A percentile compares a stretch with the other conserved stretches of the same genome.
Evolutionary conservation across 1,139 yeast genomes (phyloP).

Genomic region (Pichia sp.): DNA sequence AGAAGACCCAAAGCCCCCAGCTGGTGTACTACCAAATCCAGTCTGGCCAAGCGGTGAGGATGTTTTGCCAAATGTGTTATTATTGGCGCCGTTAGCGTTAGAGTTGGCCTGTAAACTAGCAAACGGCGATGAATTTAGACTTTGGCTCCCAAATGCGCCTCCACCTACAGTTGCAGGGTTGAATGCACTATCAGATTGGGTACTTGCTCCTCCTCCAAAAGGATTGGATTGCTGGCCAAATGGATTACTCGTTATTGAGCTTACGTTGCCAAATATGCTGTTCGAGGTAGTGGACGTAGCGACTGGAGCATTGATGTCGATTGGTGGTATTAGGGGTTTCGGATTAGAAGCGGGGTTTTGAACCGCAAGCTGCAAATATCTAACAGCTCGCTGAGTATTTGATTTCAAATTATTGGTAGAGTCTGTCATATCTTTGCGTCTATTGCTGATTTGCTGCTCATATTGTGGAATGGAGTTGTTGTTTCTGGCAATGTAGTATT

Average conservation of each 20-base stretch:
- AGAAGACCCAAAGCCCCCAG: conserved; percentile 7
- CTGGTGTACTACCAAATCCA: not conserved
- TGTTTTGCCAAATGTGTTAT: not conserved
- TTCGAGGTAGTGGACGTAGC: not conserved
- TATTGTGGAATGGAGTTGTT: conserved; percentile 38
- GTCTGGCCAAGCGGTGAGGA: conserved; percentile 10
- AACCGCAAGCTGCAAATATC: conserved; percentile 51
- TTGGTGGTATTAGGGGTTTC: conserved; percentile 41
- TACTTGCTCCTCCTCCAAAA: conserved; percentile 18
- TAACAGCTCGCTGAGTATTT: conserved; percentile 48
- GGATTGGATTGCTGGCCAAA: conserved; percentile 18
- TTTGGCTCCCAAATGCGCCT: conserved; percentile 14
- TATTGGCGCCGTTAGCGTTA: not conserved
- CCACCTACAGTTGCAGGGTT: conserved; percentile 15
- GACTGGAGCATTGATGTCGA: conserved; percentile 16
- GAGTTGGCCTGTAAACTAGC: conserved; percentile 14
- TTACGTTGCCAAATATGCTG: conserved; percentile 12
- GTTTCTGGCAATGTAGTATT: conserved; percentile 42
- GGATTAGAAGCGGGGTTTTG: conserved; percentile 32
- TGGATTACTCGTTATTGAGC: conserved; percentile 11
- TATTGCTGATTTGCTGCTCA: conserved; percentile 38
- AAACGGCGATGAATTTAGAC: conserved; percentile 23
- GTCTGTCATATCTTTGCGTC: conserved; percentile 45
- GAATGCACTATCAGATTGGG: conserved; percentile 5
- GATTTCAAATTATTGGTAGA: conserved; percentile 39